These are phyloP conservation scores for Citrus inodora DNA, from an alignment of 345 rosid genomes.

Conservation along the genomic window DNA sequence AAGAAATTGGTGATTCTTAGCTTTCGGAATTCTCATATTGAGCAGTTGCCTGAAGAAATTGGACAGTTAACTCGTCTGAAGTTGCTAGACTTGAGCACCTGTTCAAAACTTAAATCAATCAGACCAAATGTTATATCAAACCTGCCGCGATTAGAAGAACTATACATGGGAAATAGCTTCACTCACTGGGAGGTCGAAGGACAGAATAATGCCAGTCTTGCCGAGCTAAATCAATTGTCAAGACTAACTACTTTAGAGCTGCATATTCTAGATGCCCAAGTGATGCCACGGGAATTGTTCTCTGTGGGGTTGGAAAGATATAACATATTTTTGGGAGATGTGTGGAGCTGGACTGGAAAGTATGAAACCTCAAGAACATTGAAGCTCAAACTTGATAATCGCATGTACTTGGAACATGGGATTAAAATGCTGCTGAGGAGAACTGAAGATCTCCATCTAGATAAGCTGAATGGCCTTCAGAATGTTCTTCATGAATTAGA, in stretches of 20 bases:
- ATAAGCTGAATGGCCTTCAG: background rate
- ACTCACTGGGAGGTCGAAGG: constrained; percentile 18
- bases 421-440: background rate
- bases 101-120: too few species aligned
- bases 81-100: too few species aligned
- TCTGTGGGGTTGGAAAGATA: background rate
- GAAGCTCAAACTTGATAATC: constrained; percentile 9
- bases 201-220: constrained; percentile 9
- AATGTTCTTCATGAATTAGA: constrained; percentile 11
- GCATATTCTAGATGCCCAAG: constrained; percentile 7
- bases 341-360: background rate
- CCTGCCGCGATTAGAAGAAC: background rate
- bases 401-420: background rate
- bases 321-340: background rate
- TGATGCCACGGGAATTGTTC: constrained; percentile 3
- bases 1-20: too few species aligned
- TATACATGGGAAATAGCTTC: constrained; percentile 9
- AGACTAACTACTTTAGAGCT: background rate
- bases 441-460: background rate
- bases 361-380: background rate
- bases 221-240: constrained; percentile 19
- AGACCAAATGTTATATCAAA: too few species aligned
- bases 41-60: too few species aligned
- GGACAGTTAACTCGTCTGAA: too few species aligned
- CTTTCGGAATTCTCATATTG: too few species aligned